A percentile compares a stretch with the other conserved stretches of the same genome.
Evolutionary conservation across 2,329 filamentous ascomycete species (phyloP).

Genomic region (Xenoacremonium recifei): DNA sequence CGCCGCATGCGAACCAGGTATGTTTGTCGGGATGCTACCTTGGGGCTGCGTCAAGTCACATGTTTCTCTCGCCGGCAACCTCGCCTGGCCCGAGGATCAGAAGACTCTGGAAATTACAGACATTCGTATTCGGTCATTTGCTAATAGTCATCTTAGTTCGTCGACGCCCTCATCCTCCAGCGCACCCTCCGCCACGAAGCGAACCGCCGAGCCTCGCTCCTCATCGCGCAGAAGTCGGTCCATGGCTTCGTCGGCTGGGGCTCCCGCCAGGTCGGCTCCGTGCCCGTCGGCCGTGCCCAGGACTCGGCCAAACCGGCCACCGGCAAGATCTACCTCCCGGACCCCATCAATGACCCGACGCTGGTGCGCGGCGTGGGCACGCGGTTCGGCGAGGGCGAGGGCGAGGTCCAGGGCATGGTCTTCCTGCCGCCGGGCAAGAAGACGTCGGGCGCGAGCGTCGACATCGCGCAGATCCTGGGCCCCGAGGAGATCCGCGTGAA

Average conservation of each 20-base stretch:
- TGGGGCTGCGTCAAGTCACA: neutral
- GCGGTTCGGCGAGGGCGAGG: conserved; percentile 71
- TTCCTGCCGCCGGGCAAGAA: conserved; percentile 85
- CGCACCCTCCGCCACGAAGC: conserved; percentile 84
- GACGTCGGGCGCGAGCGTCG: conserved; percentile 71
- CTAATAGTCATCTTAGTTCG: conserved; percentile 66
- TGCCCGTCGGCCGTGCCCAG: conserved; percentile 90
- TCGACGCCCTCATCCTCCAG: conserved; percentile 92
- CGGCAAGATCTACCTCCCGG: conserved; percentile 84
- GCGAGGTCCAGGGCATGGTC: conserved; percentile 76
- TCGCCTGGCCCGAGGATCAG: too few relatives aligned
- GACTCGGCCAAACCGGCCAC: conserved; percentile 78
- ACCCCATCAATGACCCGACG: conserved; percentile 80
- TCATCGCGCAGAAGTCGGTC: conserved; percentile 95
- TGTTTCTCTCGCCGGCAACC: neutral
- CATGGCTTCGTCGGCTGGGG: conserved; percentile 88
- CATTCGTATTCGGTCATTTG: neutral
- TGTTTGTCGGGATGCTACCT: conserved; percentile 21
- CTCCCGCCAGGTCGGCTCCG: conserved; percentile 80
- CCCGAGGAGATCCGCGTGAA: conserved; percentile 82
- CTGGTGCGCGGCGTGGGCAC: conserved; percentile 77
- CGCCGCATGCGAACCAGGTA: conserved; percentile 94
- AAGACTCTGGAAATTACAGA: too few relatives aligned
- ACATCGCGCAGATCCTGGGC: conserved; percentile 78
- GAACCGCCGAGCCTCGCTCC: conserved; percentile 82